Base-by-base conservation (phyloP, 371 early-diverging fungal species). In the Syncephalis fuscata region DNA sequence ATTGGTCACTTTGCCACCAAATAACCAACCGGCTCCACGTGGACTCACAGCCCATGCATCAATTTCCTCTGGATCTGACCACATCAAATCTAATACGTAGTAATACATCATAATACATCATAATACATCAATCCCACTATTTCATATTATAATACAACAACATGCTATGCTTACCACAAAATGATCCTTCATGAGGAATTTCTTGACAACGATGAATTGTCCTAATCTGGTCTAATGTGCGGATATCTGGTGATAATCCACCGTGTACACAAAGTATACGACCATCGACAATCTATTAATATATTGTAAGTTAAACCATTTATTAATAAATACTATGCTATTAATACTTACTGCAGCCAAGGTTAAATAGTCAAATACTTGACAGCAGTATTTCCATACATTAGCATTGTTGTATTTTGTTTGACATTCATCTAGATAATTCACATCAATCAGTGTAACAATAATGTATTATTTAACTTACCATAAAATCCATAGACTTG, bases 401-500 rank as follows among this genome's bases (percentile, higher is more conserved):
- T 91, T 89, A 22, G 87, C 82, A 56, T 90, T 93, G 25, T 94
- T 96, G 63, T 97, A 99, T 70, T 98, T 98, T 62, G 83, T 78
- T 52, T 88, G 81, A 67, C 98, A 91, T 63, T 95, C 96, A 61
- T 95, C 44, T 44, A 24, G 24, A 2, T 14, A 44, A 14, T n/a
- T n/a, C n/a, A n/a, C n/a, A n/a, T n/a, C 22, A n/a, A 39, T 1
- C 10, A 17, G 2, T 57, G 53, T 3, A 20, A 60, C 32, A 10
- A 48, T 41, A n/a, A n/a, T n/a, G n/a, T n/a, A n/a, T n/a, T n/a
- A n/a, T n/a, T n/a, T n/a, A n/a, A n/a, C n/a, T 65, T 69, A 63
- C 77, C 95, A 71, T 93, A 99, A 62, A 99, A 99, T 19, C 99
- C 99, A 64, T 99, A 99, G 9, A 98, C 98, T 70, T 99, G 94